Conservation (phyloP, 331 rosid species). For the Pyracantha coccinea region DNA sequence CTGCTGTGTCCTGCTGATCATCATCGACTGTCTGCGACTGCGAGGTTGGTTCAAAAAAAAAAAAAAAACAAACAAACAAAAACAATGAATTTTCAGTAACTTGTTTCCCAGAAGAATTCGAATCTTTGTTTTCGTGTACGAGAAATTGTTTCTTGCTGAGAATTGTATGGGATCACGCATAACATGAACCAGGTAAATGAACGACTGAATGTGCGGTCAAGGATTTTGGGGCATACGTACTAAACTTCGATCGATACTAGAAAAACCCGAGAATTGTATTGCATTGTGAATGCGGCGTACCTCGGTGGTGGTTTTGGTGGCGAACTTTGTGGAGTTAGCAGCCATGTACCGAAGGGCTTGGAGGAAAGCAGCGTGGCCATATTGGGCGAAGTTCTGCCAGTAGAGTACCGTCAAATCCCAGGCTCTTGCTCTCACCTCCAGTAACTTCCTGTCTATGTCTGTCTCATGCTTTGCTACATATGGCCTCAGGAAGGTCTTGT, state of each 20-base stretch:
- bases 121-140: neutral
- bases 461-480: slow-evolving; percentile 53
- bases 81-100: neutral
- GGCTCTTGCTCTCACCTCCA: slow-evolving; percentile 53
- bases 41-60: neutral
- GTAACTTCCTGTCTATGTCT: slow-evolving; percentile 53
- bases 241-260: too few relatives aligned
- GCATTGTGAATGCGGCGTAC: too few relatives aligned
- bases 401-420: slow-evolving; percentile 77
- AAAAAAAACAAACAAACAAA: neutral
- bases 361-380: slow-evolving; percentile 57
- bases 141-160: neutral
- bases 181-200: too few relatives aligned
- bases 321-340: slow-evolving; percentile 32
- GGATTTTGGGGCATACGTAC: too few relatives aligned
- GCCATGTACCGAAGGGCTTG: slow-evolving; percentile 46
- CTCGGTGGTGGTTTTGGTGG: neutral
- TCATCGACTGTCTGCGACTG: neutral
- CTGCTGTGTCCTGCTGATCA: neutral
- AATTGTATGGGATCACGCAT: too few relatives aligned
- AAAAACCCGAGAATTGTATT: too few relatives aligned
- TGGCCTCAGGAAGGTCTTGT: slow-evolving; percentile 57
- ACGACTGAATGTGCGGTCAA: too few relatives aligned
- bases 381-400: slow-evolving; percentile 53
- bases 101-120: neutral